phyloP scores from a whole-genome alignment of 768 basidiomycete genomes.

The Candolleomyces eurysporus region DNA sequence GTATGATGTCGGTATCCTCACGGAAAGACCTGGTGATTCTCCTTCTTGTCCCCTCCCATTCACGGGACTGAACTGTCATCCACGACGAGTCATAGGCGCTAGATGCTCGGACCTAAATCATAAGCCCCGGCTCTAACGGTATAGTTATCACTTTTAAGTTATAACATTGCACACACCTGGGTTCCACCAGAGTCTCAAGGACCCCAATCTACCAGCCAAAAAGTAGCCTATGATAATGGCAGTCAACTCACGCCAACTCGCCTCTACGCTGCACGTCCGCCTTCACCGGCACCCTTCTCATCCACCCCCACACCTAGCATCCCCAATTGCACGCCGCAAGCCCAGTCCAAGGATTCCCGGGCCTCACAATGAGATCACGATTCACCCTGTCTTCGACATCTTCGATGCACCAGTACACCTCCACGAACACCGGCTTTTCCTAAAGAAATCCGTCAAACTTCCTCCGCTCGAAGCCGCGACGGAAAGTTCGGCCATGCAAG shows the following conservation, averaged over 20 bases:
- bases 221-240: neutral
- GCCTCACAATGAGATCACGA: constrained; percentile 20
- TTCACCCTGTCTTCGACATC: constrained; percentile 45
- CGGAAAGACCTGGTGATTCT: no score
- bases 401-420: constrained; percentile 47
- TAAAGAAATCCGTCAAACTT: constrained; percentile 5
- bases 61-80: no score
- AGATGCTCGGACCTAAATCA: no score
- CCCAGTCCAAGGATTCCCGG: neutral
- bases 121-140: no score
- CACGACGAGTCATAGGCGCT: no score
- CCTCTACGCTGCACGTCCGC: neutral
- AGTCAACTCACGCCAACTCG: neutral
- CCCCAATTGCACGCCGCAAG: neutral
- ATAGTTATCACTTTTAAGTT: no score
- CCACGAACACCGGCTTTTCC: constrained; percentile 30
- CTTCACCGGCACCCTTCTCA: neutral
- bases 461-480: neutral
- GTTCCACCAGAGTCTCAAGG: no score
- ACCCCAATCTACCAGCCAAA: no score
- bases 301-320: neutral
- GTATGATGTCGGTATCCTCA: no score
- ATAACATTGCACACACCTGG: no score
- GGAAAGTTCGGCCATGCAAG: neutral
- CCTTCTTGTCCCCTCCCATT: no score